Base-by-base conservation (phyloP, 2,329 filamentous ascomycete species). In the Ophidiomyces ophidiicola region DNA sequence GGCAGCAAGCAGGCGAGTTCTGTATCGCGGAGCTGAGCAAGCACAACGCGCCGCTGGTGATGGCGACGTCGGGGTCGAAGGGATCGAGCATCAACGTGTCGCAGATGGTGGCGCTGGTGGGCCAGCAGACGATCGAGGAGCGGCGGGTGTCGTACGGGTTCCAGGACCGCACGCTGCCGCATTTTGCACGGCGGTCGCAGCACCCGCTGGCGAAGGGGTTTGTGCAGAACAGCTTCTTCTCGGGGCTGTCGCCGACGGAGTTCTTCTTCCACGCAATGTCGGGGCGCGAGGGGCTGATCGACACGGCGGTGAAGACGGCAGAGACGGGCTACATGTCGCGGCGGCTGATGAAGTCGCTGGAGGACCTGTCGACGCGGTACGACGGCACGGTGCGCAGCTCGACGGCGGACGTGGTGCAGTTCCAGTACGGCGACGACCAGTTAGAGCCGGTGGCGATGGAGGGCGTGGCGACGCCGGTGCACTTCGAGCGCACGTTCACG, bases 291-390 rank as follows among this genome's bases (percentile, higher is more conserved):
- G 90, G 90, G 76, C 68, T 98, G 49, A 87, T 98, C 54, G 90
- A 98, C 73, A 98, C 90, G 2, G 90, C 90, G 45, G 90, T 96
- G 65, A 98, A 98, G 68, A 98, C 90, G 38, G 90, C 90, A 38
- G 90, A 98, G 61, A 98, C 90, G 7, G 90, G 90, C 48, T 98
- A 98, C 64, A 98, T 98, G 90, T 96, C 88, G 46, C 80, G 90
- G 64, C 79, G 90, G 50, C 61, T 98, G 56, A 98, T 98, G 88
- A 98, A 98, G 63, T 94, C 85, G 2, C 65, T 98, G 34, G 90
- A 98, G 57, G 90, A 98, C 67, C 66, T 96, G 2, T 94, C 87
- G 1, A 85, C 83, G 0, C 78, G 86, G 52, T 98, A 98, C 53
- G 90, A 98, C 53, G 76, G 92, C 52, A 98, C 90, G 0, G 88